Base-by-base conservation (phyloP, 2,329 filamentous ascomycete genomes). In the Drechslerella dactyloides region DNA sequence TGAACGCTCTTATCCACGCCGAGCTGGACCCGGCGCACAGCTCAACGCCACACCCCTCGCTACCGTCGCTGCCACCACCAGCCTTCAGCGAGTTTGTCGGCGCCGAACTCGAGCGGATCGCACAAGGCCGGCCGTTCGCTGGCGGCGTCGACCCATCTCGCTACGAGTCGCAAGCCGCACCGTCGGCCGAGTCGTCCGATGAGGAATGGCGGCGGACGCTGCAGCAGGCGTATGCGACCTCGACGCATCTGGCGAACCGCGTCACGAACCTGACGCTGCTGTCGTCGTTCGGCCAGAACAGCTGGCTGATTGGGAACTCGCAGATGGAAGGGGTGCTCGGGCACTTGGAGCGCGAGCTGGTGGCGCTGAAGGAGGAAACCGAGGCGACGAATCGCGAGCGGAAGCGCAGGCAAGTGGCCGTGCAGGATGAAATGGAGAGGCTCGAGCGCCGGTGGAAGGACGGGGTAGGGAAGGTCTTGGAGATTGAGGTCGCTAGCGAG, bases 251-350 rank as follows among this genome's bases (percentile, higher is more conserved):
- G 11, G 74, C 78, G 11, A 77, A 80, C n/a, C 84, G 86, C 2
- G 79, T 84, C 56, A 83, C 84, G 48, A 86, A 88, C 79, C 85
- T 96, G 17, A 82, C 83, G 0, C 83, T 96, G n/a, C 85, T 96
- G 19, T 90, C 94, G 76, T 84, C 84, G 56, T 88, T 88, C 79
- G 94, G 93, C 75, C 91, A 91, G 81, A 96, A 96, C 79, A 89
- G 91, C 8, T 97, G 94, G 93, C 83, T 99, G 62, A 85, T 96
- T 7, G 86, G 86, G 4, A 99, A 99, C 80, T 86, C 88, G 76
- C 87, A 90, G 75, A 80, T 92, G 19, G 93, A 97, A 80, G 85
- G 86, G 48, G 85, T 91, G 46, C 80, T 96, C 57, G 84, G 84
- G 56, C 79, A 79, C 11, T 77, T 96, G 24, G 93, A 97, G 83